Evolutionary conservation across 345 rosid genomes (phyloP).

Genomic region (Lagerstroemia speciosa): DNA sequence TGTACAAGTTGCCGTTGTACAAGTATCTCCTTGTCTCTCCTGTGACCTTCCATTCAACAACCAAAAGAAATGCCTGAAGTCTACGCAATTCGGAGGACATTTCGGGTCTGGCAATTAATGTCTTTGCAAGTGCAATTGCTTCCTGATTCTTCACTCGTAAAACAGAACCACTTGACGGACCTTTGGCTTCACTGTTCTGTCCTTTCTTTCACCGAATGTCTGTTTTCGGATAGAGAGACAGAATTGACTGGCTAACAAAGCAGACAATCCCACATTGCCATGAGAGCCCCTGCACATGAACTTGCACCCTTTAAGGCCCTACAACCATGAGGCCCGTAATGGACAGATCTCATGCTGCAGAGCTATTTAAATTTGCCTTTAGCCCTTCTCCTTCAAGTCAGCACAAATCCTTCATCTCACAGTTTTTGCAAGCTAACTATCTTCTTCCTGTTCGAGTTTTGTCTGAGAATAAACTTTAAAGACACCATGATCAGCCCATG

Average conservation of each 20-base stretch:
- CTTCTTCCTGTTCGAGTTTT: neutral
- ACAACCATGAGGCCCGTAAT: neutral
- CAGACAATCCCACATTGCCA: neutral
- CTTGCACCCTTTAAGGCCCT: neutral
- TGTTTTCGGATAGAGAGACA: neutral
- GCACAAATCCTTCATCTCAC: neutral
- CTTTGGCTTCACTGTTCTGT: neutral
- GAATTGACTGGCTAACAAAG: neutral
- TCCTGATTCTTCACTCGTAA: no score
- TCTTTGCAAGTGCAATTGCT: no score
- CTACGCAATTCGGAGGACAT: no score
- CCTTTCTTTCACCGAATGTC: no score
- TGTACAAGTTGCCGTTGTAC: no score
- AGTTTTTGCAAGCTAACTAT: neutral
- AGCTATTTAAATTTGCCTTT: neutral
- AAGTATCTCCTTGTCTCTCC: no score
- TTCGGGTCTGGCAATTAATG: no score
- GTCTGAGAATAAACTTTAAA: neutral
- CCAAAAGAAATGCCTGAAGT: no score
- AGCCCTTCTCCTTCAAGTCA: neutral
- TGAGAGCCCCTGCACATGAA: neutral
- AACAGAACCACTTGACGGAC: neutral
- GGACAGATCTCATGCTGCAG: neutral
- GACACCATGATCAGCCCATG: slow-evolving; percentile 16
- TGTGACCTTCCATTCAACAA: no score